Conservation (phyloP, 352 stramenopile species). For the Pythium folliculosum region DNA sequence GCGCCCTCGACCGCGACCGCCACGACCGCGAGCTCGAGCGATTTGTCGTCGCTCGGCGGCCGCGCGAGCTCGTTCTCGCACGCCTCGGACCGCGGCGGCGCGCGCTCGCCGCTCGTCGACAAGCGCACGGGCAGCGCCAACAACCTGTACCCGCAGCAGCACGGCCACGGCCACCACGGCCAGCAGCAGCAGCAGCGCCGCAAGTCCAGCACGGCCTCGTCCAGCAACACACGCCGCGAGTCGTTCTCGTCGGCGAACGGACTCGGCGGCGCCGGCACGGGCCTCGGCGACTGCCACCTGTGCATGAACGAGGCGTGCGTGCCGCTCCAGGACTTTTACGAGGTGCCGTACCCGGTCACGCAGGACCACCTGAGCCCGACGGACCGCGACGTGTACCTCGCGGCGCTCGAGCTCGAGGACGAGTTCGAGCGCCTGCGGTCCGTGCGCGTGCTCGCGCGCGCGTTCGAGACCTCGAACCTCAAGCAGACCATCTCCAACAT, state of each 20-base stretch:
- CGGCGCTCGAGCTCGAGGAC: slow-evolving; percentile 52
- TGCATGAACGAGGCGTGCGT: slow-evolving; percentile 66
- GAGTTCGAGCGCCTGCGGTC: slow-evolving; percentile 52
- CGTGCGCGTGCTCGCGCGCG: slow-evolving; percentile 45
- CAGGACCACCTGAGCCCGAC: slow-evolving; percentile 46
- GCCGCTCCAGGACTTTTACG: slow-evolving; percentile 48
- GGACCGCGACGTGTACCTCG: slow-evolving; percentile 54
- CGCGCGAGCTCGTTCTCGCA: slow-evolving; percentile 34
- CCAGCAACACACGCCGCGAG: slow-evolving; percentile 38
- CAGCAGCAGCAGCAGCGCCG: slow-evolving; percentile 36
- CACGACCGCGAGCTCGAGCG: slow-evolving; percentile 23
- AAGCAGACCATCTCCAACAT: slow-evolving; percentile 63
- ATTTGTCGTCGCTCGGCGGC: slow-evolving; percentile 21
- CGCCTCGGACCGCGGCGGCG: slow-evolving; percentile 5
- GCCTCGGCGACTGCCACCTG: slow-evolving; percentile 41
- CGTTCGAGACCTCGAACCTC: slow-evolving; percentile 41
- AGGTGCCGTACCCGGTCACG: slow-evolving; percentile 69
- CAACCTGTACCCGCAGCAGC: slow-evolving; percentile 13
- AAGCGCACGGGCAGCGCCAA: slow-evolving; percentile 26
- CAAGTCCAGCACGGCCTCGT: slow-evolving; percentile 46
- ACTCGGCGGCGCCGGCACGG: background rate
- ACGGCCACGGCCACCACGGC: background rate
- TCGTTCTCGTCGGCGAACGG: slow-evolving; percentile 34
- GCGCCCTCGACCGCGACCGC: slow-evolving; percentile 33
- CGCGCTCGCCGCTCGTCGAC: slow-evolving; percentile 14